Conservation (phyloP, 768 basidiomycete genomes). For the Boletus rubescentipes region DNA sequence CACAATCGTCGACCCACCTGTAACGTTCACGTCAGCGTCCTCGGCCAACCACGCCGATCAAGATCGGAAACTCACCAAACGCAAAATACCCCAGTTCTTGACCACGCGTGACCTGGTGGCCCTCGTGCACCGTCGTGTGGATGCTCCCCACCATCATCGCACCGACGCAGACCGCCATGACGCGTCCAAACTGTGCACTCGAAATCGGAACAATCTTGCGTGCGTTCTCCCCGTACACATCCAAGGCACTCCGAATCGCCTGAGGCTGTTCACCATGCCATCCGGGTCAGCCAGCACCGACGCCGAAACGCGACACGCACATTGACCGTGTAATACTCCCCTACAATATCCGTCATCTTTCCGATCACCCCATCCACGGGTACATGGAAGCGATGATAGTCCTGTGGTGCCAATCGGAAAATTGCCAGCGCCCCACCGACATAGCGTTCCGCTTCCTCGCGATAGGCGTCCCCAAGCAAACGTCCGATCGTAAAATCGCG, state of each 20-base stretch:
- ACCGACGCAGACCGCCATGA: constrained; percentile 90
- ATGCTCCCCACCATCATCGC: constrained; percentile 98
- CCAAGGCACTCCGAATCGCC: constrained; percentile 86
- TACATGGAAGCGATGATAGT: constrained; percentile 92
- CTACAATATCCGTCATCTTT: constrained; percentile 75
- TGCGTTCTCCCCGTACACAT: constrained; percentile 94
- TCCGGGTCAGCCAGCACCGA: neutral
- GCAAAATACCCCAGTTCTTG: constrained; percentile 95
- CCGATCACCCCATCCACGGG: constrained; percentile 87
- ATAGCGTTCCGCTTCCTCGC: constrained; percentile 66
- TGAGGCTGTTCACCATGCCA: constrained; percentile 58
- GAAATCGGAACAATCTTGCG: constrained; percentile 92
- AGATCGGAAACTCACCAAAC: constrained; percentile 61
- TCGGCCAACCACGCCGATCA: neutral
- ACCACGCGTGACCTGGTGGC: constrained; percentile 75
- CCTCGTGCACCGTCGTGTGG: constrained; percentile 81
- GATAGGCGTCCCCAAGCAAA: constrained; percentile 79
- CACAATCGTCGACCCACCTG: constrained; percentile 92
- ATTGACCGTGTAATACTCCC: constrained; percentile 97
- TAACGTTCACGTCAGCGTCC: neutral
- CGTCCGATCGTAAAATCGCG: constrained; percentile 83
- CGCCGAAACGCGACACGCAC: constrained; percentile 44
- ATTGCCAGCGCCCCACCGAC: constrained; percentile 82
- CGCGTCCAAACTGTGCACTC: constrained; percentile 83
- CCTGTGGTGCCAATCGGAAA: constrained; percentile 90